Evolutionary conservation across 345 rosid species (phyloP), one percentile per base, ranked within the genome.

Genomic region (Draba incana): DNA sequence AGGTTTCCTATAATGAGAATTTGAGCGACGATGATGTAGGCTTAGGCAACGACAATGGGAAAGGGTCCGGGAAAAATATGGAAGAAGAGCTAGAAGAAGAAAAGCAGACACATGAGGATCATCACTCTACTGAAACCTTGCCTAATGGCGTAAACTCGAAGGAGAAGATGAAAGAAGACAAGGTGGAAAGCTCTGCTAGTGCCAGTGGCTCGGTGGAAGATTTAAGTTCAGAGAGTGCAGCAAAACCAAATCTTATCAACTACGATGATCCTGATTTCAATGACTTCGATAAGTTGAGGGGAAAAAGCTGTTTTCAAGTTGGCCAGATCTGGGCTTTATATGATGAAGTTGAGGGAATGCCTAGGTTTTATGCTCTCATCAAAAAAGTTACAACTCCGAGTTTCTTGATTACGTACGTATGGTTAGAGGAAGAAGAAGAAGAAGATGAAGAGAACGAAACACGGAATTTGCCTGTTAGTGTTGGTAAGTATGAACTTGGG

Each of bases 301-400:
- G 61, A 7, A 69, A 78, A 68, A 52, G 24, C 50, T 43, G 79
- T 66, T 88, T 93, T 84, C 15, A 80, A 66, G 79, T 41, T 54
- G 72, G 81, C 67, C 96, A 93, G 82, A 35, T 88, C n/a, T 93
- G 99, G 99, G 99, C 99, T 63, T 33, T 83, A 76, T 93, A 88
- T 81, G 98, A 90, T 81, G 23, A 77, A 24, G 25, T 38, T n/a
- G 98, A 90, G 53, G 82, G 84, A 61, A 81, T 93, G 98, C 98
- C 98, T 14, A 87, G 98, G 56, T 93, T 75, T 70, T 88, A 93
- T 82, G 98, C 91, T 33, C 50, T 69, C 68, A 68, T 90, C 49
- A 81, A 47, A 74, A 84, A 83, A 68, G 94, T 88, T 14, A 56
- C 43, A 54, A 70, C 75, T 33, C 83, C 80, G 4, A 75, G 64